Evolutionary conservation across 352 stramenopile genomes (phyloP).

Genomic region (Pythium aquatile): DNA sequence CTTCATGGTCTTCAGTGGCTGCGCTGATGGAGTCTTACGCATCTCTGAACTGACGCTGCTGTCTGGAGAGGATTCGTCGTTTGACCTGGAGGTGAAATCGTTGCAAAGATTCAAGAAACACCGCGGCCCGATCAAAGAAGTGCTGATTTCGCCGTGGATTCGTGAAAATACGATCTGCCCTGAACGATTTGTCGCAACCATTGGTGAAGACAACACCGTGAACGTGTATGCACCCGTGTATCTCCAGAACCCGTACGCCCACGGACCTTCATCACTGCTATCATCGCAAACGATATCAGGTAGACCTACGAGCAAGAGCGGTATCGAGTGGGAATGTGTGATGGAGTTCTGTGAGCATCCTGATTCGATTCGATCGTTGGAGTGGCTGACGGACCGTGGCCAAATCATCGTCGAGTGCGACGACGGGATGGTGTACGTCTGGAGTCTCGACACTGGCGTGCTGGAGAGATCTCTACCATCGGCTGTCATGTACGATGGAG

Average conservation of each 20-base stretch:
- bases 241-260: conserved; percentile 32
- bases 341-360: conserved; percentile 63
- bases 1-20: conserved; percentile 72
- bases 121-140: conserved; percentile 57
- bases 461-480: conserved; percentile 60
- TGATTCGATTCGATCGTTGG: conserved; percentile 44
- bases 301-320: conserved; percentile 6
- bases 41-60: conserved; percentile 54
- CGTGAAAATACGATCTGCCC: conserved; percentile 33
- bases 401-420: conserved; percentile 67
- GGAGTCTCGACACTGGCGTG: conserved; percentile 74
- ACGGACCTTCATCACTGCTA: conserved; percentile 7
- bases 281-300: not conserved
- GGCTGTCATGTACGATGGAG: conserved; percentile 52
- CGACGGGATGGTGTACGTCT: conserved; percentile 78
- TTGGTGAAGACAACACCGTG: conserved; percentile 58
- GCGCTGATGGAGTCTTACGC: conserved; percentile 52
- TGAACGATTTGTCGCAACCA: conserved; percentile 60
- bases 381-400: conserved; percentile 64
- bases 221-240: conserved; percentile 65
- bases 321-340: conserved; percentile 59
- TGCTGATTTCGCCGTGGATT: conserved; percentile 51
- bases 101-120: conserved; percentile 65
- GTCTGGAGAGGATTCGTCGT: conserved; percentile 24
- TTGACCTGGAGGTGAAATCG: conserved; percentile 42